Evolutionary conservation across 306 rosid genomes (phyloP).

Genomic region (Quercus gilva): DNA sequence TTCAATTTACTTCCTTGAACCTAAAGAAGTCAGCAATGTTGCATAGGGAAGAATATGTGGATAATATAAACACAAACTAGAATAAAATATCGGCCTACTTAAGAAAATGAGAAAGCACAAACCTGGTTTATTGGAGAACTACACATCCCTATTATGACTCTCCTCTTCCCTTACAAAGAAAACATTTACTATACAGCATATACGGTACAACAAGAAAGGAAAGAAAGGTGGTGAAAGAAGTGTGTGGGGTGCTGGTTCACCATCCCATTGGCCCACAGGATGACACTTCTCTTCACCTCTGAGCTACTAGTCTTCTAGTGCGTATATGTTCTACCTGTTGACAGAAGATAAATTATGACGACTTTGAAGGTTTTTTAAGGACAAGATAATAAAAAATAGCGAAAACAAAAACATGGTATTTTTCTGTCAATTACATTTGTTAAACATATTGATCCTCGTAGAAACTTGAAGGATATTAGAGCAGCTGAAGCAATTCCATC

Average conservation of each 20-base stretch:
- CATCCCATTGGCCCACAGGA: slow-evolving; percentile 32
- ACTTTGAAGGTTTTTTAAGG: not conserved
- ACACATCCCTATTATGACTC: slow-evolving; percentile 39
- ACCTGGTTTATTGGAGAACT: slow-evolving; percentile 47
- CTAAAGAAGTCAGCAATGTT: not conserved
- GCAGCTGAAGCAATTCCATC: not conserved
- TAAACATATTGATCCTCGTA: not conserved
- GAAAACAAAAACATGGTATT: not conserved
- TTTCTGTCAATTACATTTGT: not conserved
- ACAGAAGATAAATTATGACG: not conserved
- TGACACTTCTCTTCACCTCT: slow-evolving; percentile 30
- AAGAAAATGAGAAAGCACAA: slow-evolving; percentile 33
- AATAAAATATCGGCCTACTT: slow-evolving; percentile 29
- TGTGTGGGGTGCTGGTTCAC: slow-evolving; percentile 33
- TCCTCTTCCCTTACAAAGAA: slow-evolving; percentile 42
- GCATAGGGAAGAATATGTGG: not conserved
- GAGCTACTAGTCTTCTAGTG: slow-evolving; percentile 27
- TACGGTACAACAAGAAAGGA: slow-evolving; percentile 37
- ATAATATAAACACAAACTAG: slow-evolving; percentile 6
- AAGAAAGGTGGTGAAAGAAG: slow-evolving; percentile 18
- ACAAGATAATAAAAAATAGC: not conserved
- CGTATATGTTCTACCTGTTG: slow-evolving; percentile 47
- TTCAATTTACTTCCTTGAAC: not conserved
- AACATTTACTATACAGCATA: slow-evolving; percentile 63
- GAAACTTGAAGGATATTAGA: not conserved